Conservation (phyloP, 2,329 filamentous ascomycete genomes). For the Emergomyces pasteurianus region DNA sequence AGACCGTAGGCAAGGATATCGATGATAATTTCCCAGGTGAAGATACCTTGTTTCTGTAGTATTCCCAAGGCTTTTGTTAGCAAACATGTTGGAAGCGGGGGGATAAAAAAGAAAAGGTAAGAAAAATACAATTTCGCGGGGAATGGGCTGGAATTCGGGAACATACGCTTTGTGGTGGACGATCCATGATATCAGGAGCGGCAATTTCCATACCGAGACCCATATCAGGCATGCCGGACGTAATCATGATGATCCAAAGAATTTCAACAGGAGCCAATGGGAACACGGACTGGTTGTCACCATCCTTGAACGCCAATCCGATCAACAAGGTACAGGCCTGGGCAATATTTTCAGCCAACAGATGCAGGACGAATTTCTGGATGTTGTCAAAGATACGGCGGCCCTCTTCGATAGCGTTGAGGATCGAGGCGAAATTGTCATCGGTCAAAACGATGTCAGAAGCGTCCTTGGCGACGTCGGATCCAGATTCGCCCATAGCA, state of each 20-base stretch:
- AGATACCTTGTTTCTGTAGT: constrained; percentile 52
- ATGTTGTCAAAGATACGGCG: constrained; percentile 83
- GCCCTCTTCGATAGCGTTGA: constrained; percentile 72
- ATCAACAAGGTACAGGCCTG: constrained; percentile 72
- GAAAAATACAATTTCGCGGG: background rate
- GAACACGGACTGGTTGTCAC: constrained; percentile 61
- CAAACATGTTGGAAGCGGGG: background rate
- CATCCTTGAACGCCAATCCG: constrained; percentile 70
- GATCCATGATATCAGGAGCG: constrained; percentile 62
- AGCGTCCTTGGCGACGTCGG: constrained; percentile 72
- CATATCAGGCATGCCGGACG: constrained; percentile 77
- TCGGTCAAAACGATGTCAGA: constrained; percentile 30
- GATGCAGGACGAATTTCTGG: constrained; percentile 73
- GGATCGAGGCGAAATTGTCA: constrained; percentile 61
- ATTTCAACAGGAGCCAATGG: constrained; percentile 77
- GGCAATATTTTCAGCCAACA: constrained; percentile 70
- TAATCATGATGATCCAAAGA: constrained; percentile 91
- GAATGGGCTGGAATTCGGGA: background rate
- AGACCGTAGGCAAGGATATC: constrained; percentile 72
- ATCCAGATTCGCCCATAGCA: constrained; percentile 70
- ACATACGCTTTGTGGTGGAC: constrained; percentile 55
- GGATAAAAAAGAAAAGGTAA: background rate
- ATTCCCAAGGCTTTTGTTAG: background rate
- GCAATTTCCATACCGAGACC: constrained; percentile 72
- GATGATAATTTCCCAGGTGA: constrained; percentile 63